A percentile compares a stretch with the other conserved stretches of the same genome.
Evolutionary conservation across 257 asterid species (phyloP).

Genomic region (Rhazya stricta): DNA sequence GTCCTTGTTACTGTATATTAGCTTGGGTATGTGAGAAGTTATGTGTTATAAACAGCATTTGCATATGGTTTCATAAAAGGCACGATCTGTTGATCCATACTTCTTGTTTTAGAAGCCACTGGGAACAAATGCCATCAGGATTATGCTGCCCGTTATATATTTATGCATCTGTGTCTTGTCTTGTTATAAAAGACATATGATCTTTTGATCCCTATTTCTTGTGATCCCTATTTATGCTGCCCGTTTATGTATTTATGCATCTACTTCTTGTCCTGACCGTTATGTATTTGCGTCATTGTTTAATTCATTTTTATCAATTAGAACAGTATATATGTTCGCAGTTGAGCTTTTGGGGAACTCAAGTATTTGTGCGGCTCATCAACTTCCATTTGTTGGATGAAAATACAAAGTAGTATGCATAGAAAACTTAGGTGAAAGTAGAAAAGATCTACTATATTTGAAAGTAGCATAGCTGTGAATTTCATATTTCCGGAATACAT

Average conservation of each 20-base stretch:
- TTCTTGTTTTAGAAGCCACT: not conserved
- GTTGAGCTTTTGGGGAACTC: not conserved
- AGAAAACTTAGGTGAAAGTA: too few relatives aligned
- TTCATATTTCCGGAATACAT: not conserved
- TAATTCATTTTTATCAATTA: too few relatives aligned
- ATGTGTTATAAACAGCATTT: not conserved
- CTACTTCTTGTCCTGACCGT: too few relatives aligned
- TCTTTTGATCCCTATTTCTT: too few relatives aligned
- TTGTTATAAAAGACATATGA: too few relatives aligned
- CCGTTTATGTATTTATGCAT: too few relatives aligned
- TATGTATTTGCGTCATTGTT: too few relatives aligned
- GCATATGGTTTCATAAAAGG: not conserved
- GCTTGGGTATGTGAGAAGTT: too few relatives aligned
- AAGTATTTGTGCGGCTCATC: not conserved
- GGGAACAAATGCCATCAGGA: not conserved
- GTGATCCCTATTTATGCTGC: too few relatives aligned
- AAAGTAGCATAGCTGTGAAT: not conserved
- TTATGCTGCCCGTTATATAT: not conserved
- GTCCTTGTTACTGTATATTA: not conserved
- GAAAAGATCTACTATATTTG: too few relatives aligned
- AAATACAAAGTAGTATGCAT: not conserved
- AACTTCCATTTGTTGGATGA: not conserved
- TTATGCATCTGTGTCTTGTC: not conserved
- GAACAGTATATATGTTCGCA: too few relatives aligned
- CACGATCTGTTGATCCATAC: not conserved